A percentile compares a stretch with the other conserved stretches of the same genome.
Evolutionary conservation across 345 rosid genomes (phyloP).

Genomic region (Aquilaria malaccensis): DNA sequence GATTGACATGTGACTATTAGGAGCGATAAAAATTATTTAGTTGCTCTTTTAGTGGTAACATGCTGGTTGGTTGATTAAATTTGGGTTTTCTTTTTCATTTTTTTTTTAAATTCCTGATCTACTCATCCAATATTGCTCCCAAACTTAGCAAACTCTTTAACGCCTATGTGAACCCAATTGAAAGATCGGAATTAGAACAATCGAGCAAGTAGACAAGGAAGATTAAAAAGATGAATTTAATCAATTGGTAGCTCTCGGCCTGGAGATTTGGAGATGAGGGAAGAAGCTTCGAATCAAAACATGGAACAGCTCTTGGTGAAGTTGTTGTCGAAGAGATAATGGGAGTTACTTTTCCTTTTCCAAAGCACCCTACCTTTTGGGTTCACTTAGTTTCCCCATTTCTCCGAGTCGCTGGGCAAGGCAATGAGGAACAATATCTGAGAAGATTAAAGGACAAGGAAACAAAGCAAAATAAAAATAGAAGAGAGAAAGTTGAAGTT

Average conservation of each 20-base stretch:
- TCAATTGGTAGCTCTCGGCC: conserved; percentile 36
- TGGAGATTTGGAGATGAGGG: conserved; percentile 66
- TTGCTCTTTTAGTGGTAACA: too few species aligned
- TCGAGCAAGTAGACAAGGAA: neutral
- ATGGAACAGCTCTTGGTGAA: conserved; percentile 43
- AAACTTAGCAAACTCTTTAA: conserved; percentile 72
- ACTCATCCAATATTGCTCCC: conserved; percentile 59
- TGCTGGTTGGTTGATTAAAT: too few species aligned
- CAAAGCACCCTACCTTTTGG: conserved; percentile 32
- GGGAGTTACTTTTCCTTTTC: conserved; percentile 64
- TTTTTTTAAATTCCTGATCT: conserved; percentile 19
- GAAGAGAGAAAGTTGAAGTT: neutral
- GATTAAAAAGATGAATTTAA: neutral
- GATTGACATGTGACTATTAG: too few species aligned
- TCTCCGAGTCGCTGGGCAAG: neutral
- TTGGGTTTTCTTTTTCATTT: too few species aligned
- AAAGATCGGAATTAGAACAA: neutral
- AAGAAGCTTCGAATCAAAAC: conserved; percentile 61
- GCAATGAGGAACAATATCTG: conserved; percentile 3
- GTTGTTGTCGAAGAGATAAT: conserved; percentile 64
- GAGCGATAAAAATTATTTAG: too few species aligned
- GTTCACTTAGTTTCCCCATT: conserved; percentile 51
- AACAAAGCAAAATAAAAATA: conserved; percentile 11
- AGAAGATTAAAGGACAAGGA: conserved; percentile 3
- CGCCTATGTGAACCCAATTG: conserved; percentile 24